Evolutionary conservation across 441 rosid species (phyloP), one percentile per base, ranked within the genome.

Genomic region (Croton laevigatus): DNA sequence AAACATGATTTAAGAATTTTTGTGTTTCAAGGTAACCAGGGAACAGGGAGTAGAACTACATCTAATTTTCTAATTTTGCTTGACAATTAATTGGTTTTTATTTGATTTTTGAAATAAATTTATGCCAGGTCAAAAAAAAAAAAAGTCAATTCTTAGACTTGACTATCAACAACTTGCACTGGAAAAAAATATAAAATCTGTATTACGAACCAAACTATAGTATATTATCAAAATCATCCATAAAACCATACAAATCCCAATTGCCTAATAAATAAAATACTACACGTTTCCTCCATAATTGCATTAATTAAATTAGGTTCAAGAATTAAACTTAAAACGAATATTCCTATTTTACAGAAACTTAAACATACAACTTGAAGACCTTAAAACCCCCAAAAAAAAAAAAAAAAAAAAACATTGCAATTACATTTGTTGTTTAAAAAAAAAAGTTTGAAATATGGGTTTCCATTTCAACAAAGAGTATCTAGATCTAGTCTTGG

Each of bases 401-500:
- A 44, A 36, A 7, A 61, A 36, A 63, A 20, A 5, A 3, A 42
- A 5, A 44, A 36, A 7, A 61, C 52, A 44, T 22, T 19, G 52
- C 34, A 14, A 13, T 62, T 40, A 2, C 14, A 51, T 27, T 27
- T 27, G 1, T 36, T 52, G 4, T 38, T 14, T 51, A 48, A 38
- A 6, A 38, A 38, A 3, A 4, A 38, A 38, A 65, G n/a, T 49
- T 49, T 49, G 9, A 53, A 10, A 53, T 45, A 62, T 72, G 81
- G 67, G 40, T 44, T 73, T 76, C 72, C 66, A 55, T 44, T 73
- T 76, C 72, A 68, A 55, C 42, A 73, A 70, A 62, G 81, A 74
- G 54, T 51, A 75, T 53, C 69, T 81, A 38, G 83, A 81, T 70
- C 16, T 76, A 46, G 38, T 72, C 57, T 73, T 78, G 68, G 79